Conservation (phyloP, 1,284 basidiomycete species). For the Leccinum pachyderme region DNA sequence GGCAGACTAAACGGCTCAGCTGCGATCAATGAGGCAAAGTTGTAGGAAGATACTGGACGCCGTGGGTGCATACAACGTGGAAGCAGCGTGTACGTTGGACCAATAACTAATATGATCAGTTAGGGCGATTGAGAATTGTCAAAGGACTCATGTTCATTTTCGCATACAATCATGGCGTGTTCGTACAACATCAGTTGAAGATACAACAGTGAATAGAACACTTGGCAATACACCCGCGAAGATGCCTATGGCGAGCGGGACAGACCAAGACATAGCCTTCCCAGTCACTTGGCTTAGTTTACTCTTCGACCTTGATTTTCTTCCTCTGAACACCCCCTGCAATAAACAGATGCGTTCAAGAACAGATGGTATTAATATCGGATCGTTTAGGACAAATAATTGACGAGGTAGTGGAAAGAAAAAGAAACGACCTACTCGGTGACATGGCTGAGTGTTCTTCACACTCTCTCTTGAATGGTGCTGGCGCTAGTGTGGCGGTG, state of each 20-base stretch:
- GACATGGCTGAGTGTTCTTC: not conserved
- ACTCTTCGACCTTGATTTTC: not conserved
- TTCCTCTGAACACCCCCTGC: not conserved
- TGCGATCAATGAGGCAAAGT: too few relatives aligned
- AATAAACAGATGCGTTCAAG: not conserved
- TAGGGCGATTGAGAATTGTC: too few relatives aligned
- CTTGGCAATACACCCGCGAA: not conserved
- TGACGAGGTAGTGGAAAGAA: not conserved
- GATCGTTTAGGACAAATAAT: not conserved
- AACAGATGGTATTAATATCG: not conserved
- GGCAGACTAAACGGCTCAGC: too few relatives aligned
- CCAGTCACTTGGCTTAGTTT: not conserved
- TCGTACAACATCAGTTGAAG: not conserved
- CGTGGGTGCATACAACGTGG: too few relatives aligned
- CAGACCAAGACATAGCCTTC: not conserved
- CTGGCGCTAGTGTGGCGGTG: too few relatives aligned
- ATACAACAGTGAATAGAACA: not conserved
- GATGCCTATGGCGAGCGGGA: not conserved
- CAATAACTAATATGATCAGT: too few relatives aligned
- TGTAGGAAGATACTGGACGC: too few relatives aligned
- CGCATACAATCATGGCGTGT: too few relatives aligned
- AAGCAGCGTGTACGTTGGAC: too few relatives aligned
- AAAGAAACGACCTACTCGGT: conserved; percentile 19
- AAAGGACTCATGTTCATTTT: too few relatives aligned
- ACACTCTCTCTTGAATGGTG: not conserved